These are phyloP conservation scores for Pyrus hybrid DNA, from an alignment of 331 rosid species.

Conservation along the genomic window DNA sequence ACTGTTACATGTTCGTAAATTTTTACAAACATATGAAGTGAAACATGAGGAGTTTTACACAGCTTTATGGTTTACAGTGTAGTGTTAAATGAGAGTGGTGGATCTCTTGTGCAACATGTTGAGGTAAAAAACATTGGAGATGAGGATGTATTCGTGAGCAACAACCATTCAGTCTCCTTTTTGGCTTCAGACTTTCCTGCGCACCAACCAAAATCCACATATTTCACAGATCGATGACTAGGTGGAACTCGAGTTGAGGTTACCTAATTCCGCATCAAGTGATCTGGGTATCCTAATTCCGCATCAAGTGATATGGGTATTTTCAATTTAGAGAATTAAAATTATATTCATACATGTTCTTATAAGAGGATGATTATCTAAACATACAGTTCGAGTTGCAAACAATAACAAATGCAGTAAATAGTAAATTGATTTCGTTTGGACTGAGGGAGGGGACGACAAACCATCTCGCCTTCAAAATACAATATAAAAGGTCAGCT, in stretches of 20 bases:
- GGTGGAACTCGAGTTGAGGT: background rate
- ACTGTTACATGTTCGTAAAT: background rate
- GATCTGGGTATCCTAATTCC: too few relatives aligned
- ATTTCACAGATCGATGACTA: background rate
- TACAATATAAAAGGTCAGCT: too few relatives aligned
- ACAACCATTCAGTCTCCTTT: background rate
- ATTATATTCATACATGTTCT: too few relatives aligned
- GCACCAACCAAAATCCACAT: background rate
- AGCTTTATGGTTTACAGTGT: background rate
- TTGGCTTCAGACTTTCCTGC: background rate
- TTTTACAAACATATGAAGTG: background rate
- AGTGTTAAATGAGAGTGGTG: background rate
- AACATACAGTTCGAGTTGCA: too few relatives aligned
- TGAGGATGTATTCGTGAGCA: background rate
- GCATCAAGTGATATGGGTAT: background rate
- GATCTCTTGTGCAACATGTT: background rate
- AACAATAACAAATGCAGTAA: too few relatives aligned
- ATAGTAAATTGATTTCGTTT: too few relatives aligned
- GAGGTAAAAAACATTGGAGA: background rate
- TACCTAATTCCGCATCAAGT: background rate
- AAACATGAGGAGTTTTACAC: background rate
- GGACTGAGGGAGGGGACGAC: too few relatives aligned
- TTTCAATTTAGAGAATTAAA: background rate
- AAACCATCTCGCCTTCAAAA: too few relatives aligned
- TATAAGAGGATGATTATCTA: too few relatives aligned